Evolutionary conservation across 78 protist genomes (phyloP).

Genomic region (Cavenderia fasciculata): DNA sequence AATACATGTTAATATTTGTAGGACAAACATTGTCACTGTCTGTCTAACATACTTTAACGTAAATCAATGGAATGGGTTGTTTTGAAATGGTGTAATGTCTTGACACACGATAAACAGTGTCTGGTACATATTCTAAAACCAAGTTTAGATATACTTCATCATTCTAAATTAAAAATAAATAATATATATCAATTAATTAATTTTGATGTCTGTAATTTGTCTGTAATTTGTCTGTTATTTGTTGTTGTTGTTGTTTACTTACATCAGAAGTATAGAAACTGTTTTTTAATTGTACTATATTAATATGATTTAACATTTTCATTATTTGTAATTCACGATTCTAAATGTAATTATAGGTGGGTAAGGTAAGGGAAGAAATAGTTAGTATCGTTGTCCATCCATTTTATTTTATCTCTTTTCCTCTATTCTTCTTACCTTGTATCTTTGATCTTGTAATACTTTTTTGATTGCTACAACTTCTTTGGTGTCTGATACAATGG

Average conservation of each 20-base stretch:
- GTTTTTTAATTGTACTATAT: conserved; percentile 93
- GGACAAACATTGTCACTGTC: background rate
- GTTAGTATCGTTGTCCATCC: background rate
- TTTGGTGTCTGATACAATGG: conserved; percentile 82
- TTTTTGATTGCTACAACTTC: conserved; percentile 99
- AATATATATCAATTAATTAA: background rate
- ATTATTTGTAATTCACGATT: conserved; percentile 99
- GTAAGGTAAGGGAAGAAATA: background rate
- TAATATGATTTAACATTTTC: conserved; percentile 93
- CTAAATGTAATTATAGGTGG: conserved; percentile 25
- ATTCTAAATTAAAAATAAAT: conserved; percentile 17
- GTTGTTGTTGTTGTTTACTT: background rate
- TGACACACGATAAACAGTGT: conserved; percentile 92
- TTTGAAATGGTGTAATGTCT: conserved; percentile 87
- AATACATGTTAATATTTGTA: background rate
- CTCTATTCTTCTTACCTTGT: conserved; percentile 88
- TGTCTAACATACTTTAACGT: conserved; percentile 86
- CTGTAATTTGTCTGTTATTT: background rate
- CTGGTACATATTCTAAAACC: conserved; percentile 99
- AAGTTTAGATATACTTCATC: conserved; percentile 98
- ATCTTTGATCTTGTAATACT: conserved; percentile 98
- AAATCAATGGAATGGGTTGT: conserved; percentile 90
- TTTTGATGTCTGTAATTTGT: background rate
- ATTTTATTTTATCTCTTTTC: no score
- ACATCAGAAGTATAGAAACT: conserved; percentile 89